A percentile compares a stretch with the other conserved stretches of the same genome.
phyloP scores from a whole-genome alignment of 305 asterid genomes.

The Fraxinus sp. region DNA sequence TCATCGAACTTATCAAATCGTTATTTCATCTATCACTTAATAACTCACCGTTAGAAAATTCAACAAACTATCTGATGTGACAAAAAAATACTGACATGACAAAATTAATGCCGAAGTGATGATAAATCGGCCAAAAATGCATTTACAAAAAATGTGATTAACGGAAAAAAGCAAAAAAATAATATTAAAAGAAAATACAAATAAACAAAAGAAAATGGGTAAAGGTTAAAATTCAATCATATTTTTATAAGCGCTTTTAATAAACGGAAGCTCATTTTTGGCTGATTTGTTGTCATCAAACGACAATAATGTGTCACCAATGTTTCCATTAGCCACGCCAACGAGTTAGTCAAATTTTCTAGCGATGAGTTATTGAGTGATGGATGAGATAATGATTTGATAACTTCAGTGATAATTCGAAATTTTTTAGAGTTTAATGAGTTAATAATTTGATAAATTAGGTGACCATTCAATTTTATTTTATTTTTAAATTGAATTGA shows the following conservation, averaged over 20 bases:
- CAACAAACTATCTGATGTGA: not conserved
- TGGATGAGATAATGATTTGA: too few relatives aligned
- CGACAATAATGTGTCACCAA: not conserved
- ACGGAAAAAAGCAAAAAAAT: not conserved
- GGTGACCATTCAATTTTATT: not conserved
- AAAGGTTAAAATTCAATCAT: not conserved
- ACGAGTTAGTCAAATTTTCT: not conserved
- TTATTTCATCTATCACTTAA: not conserved
- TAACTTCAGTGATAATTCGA: not conserved
- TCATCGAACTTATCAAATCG: not conserved
- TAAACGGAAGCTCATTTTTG: not conserved
- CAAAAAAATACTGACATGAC: not conserved
- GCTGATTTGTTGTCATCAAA: not conserved
- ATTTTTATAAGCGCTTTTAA: not conserved
- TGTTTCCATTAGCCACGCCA: not conserved
- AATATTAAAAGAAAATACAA: not conserved
- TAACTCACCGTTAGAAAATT: not conserved
- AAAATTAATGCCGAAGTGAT: not conserved
- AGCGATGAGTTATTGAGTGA: not conserved
- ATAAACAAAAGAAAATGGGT: not conserved
- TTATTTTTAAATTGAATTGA: not conserved
- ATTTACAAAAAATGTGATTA: not conserved
- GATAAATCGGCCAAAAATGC: not conserved
- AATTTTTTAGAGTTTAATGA: not conserved
- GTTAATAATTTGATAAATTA: too few relatives aligned